A percentile compares a stretch with the other conserved stretches of the same genome.
Conservation (phyloP, 495 filamentous ascomycete genomes). For the Penicillium paradoxum region DNA sequence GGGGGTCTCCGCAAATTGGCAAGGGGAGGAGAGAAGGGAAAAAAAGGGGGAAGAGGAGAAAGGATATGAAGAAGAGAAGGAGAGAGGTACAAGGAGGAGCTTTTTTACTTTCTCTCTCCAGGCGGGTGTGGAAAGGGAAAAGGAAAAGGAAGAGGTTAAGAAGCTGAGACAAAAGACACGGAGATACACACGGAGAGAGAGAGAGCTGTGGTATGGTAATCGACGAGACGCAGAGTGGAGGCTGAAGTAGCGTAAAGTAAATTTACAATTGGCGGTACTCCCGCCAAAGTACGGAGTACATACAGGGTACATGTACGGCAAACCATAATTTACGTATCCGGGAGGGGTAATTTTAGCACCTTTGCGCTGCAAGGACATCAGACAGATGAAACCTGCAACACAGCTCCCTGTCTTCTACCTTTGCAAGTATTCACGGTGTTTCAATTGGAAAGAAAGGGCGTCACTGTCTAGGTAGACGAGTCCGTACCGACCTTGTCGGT, state of each 20-base stretch:
- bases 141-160: conserved; percentile 31
- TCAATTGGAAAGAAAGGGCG: neutral
- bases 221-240: conserved; percentile 21
- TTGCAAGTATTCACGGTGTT: neutral
- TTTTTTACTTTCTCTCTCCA: conserved; percentile 45
- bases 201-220: conserved; percentile 28
- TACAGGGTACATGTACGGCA: no score
- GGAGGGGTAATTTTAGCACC: conserved; percentile 4
- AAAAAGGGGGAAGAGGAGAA: conserved; percentile 54
- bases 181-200: conserved; percentile 20
- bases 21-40: conserved; percentile 46
- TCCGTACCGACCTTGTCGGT: neutral
- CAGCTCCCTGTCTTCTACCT: neutral
- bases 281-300: neutral
- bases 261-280: neutral
- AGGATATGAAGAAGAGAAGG: conserved; percentile 34
- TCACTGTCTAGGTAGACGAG: no score
- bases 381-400: conserved; percentile 12
- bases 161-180: conserved; percentile 36
- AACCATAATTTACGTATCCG: neutral
- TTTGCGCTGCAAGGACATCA: conserved; percentile 27
- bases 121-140: conserved; percentile 45
- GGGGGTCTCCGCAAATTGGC: conserved; percentile 47
- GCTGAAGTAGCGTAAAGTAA: conserved; percentile 16
- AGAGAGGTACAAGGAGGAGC: conserved; percentile 34